Evolutionary conservation across 225 moss, liverwort and hornwort genomes (phyloP).

Genomic region (Polytrichum formosum): DNA sequence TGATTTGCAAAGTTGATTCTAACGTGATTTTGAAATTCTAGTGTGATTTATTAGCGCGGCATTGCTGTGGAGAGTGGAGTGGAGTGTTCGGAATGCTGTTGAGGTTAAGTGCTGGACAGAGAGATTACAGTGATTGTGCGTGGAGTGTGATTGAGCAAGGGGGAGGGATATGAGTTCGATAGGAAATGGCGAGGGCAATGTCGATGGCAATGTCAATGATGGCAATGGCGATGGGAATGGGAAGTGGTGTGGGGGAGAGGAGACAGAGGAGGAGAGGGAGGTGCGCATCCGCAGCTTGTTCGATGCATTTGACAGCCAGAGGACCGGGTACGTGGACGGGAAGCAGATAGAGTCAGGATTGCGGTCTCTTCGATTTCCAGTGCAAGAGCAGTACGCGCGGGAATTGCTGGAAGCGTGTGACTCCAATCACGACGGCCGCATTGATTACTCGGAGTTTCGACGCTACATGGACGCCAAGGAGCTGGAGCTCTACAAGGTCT

Average conservation of each 20-base stretch:
- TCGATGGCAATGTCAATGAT: not conserved
- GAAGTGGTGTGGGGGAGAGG: slow-evolving; percentile 15
- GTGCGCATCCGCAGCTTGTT: slow-evolving; percentile 64
- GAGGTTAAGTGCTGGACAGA: too few species aligned
- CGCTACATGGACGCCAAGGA: slow-evolving; percentile 85
- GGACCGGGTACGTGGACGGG: slow-evolving; percentile 71
- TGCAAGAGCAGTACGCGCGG: slow-evolving; percentile 65
- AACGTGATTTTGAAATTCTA: too few species aligned
- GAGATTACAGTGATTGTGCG: too few species aligned
- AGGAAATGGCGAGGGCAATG: not conserved
- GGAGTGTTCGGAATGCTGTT: too few species aligned
- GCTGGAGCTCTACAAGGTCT: slow-evolving; percentile 67
- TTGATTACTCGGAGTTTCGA: slow-evolving; percentile 80
- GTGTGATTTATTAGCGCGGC: too few species aligned
- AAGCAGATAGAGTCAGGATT: slow-evolving; percentile 59
- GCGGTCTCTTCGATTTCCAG: slow-evolving; percentile 29
- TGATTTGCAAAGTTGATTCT: too few species aligned
- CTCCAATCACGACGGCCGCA: slow-evolving; percentile 80
- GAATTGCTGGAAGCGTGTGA: slow-evolving; percentile 83
- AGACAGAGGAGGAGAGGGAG: slow-evolving; percentile 76
- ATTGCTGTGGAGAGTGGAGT: too few species aligned
- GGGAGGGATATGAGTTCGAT: not conserved
- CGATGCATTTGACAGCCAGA: slow-evolving; percentile 56
- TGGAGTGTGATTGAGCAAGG: not conserved
- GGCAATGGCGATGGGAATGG: not conserved